phyloP scores from a whole-genome alignment of 73 alveolate genomes.

The Loxodes magnus region DNA sequence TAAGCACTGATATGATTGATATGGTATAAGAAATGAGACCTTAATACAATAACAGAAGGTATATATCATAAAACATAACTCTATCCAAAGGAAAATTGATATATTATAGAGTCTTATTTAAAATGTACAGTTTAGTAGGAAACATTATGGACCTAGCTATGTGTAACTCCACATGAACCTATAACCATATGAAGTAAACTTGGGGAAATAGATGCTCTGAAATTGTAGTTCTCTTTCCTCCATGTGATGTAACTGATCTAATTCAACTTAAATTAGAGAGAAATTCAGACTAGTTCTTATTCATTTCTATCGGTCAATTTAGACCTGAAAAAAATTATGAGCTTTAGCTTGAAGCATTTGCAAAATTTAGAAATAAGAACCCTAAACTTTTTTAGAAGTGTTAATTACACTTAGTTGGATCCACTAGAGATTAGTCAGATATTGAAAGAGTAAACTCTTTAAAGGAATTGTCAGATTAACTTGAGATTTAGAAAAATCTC shows the following conservation, averaged over 20 bases:
- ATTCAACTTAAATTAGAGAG: slow-evolving; percentile 27
- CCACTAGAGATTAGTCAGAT: slow-evolving; percentile 73
- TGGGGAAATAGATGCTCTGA: slow-evolving; percentile 19
- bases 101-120: slow-evolving; percentile 17
- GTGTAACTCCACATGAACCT: slow-evolving; percentile 37
- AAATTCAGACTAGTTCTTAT: slow-evolving; percentile 25
- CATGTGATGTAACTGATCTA: slow-evolving; percentile 67
- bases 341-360: slow-evolving; percentile 41
- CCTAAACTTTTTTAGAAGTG: slow-evolving; percentile 22
- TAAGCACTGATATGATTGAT: slow-evolving; percentile 67
- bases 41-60: slow-evolving; percentile 51
- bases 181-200: slow-evolving; percentile 16
- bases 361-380: slow-evolving; percentile 23
- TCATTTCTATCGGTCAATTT: slow-evolving; percentile 91
- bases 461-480: slow-evolving; percentile 18
- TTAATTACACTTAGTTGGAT: slow-evolving; percentile 60
- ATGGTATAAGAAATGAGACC: slow-evolving; percentile 23
- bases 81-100: slow-evolving; percentile 13
- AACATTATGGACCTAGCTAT: slow-evolving; percentile 13
- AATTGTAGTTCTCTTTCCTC: slow-evolving; percentile 75
- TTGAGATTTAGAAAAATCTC: slow-evolving; percentile 31
- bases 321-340: slow-evolving; percentile 97
- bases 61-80: slow-evolving; percentile 13
- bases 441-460: slow-evolving; percentile 27
- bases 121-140: slow-evolving; percentile 11